phyloP scores from a whole-genome alignment of 257 asterid genomes.

The Perilla frutescens region DNA sequence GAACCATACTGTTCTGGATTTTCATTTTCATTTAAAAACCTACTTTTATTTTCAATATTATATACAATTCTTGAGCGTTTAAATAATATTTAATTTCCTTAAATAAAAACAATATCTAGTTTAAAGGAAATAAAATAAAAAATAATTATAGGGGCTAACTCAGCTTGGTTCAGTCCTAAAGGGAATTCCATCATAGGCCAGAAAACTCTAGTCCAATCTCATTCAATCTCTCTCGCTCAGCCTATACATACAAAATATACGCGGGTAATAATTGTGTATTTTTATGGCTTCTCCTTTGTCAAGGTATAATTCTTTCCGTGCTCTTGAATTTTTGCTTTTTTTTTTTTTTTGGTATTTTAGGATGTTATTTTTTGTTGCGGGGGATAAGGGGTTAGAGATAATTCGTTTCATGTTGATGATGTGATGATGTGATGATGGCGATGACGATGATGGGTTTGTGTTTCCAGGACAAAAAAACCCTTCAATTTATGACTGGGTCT shows the following conservation, averaged over 20 bases:
- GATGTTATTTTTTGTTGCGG: not conserved
- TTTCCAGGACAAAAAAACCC: not conserved
- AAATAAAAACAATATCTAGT: not conserved
- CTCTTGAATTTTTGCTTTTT: slow-evolving; percentile 1
- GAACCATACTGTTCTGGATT: not conserved
- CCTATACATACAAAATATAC: not conserved
- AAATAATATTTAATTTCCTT: too few species aligned
- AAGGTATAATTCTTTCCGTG: slow-evolving; percentile 30
- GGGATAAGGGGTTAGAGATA: not conserved
- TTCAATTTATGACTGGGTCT: slow-evolving; percentile 14
- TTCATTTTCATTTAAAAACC: not conserved
- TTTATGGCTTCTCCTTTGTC: slow-evolving; percentile 22
- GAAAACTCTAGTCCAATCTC: slow-evolving; percentile 31
- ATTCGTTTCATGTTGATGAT: not conserved
- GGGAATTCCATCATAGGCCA: not conserved
- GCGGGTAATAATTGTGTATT: slow-evolving; percentile 8
- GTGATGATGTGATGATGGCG: not conserved
- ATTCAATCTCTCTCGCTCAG: slow-evolving; percentile 24
- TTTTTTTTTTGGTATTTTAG: not conserved
- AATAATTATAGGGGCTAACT: not conserved
- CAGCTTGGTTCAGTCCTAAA: slow-evolving; percentile 8
- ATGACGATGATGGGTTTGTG: not conserved
- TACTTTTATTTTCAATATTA: not conserved
- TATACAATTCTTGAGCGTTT: too few species aligned
- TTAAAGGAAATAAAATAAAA: too few species aligned